Conservation (phyloP, 768 basidiomycete genomes). For the Macrocybe gigantea region DNA sequence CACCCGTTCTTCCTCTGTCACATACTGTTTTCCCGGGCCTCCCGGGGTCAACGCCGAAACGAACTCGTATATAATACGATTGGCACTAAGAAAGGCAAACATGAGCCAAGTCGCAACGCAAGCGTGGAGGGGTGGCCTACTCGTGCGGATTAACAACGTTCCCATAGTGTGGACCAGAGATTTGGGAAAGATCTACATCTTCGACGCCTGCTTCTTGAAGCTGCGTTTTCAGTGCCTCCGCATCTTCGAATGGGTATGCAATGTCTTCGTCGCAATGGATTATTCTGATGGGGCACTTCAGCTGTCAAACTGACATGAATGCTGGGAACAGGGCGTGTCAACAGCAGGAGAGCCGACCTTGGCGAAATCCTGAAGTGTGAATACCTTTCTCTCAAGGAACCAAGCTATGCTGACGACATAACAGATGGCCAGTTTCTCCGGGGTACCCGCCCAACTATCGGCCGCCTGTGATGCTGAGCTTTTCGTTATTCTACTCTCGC, state of each 20-base stretch:
- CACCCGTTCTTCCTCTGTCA: slow-evolving; percentile 3
- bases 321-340: neutral
- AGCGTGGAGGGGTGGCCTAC: slow-evolving; percentile 5
- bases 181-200: slow-evolving; percentile 11
- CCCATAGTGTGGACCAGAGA: slow-evolving; percentile 17
- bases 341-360: neutral
- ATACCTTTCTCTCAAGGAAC: slow-evolving; percentile 14
- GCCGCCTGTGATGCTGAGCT: slow-evolving; percentile 9
- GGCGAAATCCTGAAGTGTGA: neutral
- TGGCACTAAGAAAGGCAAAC: slow-evolving; percentile 7
- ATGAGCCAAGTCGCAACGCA: neutral
- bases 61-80: slow-evolving; percentile 12
- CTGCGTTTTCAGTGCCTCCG: slow-evolving; percentile 9
- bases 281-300: slow-evolving; percentile 16
- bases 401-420: slow-evolving; percentile 13
- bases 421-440: slow-evolving; percentile 10
- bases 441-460: slow-evolving; percentile 11
- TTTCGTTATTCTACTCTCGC: slow-evolving; percentile 7
- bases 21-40: neutral
- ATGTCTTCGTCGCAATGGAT: slow-evolving; percentile 21
- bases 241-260: slow-evolving; percentile 13
- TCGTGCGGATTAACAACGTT: slow-evolving; percentile 14
- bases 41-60: slow-evolving; percentile 4
- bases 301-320: neutral
- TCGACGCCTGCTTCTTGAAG: slow-evolving; percentile 16